phyloP scores from a whole-genome alignment of 2,329 filamentous ascomycete species.

The Pseudogymnoascus sp. region DNA sequence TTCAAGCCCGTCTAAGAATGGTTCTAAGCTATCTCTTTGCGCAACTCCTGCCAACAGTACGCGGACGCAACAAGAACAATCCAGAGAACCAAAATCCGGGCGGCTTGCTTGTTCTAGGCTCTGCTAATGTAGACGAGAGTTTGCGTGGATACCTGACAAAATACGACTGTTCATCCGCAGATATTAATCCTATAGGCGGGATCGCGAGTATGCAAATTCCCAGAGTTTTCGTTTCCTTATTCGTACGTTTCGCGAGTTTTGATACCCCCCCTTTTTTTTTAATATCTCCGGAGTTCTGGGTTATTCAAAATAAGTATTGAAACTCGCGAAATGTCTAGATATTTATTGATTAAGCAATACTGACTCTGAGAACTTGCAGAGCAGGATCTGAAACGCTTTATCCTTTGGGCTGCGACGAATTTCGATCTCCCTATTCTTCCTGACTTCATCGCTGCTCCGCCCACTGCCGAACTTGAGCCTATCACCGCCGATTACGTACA shows the following conservation, averaged over 20 bases:
- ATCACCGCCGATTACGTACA: slow-evolving; percentile 52
- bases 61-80: slow-evolving; percentile 32
- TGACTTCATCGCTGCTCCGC: slow-evolving; percentile 55
- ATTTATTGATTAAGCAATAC: neutral
- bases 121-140: slow-evolving; percentile 54
- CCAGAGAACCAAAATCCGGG: slow-evolving; percentile 30
- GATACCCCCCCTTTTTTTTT: neutral
- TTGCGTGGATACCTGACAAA: slow-evolving; percentile 56
- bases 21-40: slow-evolving; percentile 55
- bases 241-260: neutral
- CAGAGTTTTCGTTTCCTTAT: neutral
- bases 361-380: neutral
- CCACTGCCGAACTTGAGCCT: slow-evolving; percentile 57
- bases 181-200: slow-evolving; percentile 53
- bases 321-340: neutral
- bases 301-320: neutral
- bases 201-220: slow-evolving; percentile 34
- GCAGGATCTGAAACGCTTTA: slow-evolving; percentile 52
- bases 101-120: slow-evolving; percentile 57
- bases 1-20: slow-evolving; percentile 56
- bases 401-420: slow-evolving; percentile 49
- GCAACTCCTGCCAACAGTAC: slow-evolving; percentile 51
- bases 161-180: slow-evolving; percentile 45
- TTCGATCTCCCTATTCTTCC: slow-evolving; percentile 57
- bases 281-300: neutral